Evolutionary conservation across 441 rosid genomes (phyloP).

Genomic region (Syzygium malaccense): DNA sequence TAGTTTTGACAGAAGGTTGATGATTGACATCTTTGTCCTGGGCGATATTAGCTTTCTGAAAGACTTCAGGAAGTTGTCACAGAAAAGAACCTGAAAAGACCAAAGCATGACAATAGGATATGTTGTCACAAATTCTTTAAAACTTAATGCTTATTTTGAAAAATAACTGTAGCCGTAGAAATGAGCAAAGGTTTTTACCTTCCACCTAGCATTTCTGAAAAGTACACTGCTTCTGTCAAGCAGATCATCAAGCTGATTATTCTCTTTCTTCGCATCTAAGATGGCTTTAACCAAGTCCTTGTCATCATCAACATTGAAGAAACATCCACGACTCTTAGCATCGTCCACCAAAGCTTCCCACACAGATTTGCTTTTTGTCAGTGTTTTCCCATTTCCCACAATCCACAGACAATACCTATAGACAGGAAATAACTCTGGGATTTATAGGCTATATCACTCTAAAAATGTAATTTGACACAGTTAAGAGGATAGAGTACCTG

Average conservation of each 20-base stretch:
- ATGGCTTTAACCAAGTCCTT: slow-evolving; percentile 27
- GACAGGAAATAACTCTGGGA: not conserved
- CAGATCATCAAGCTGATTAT: slow-evolving; percentile 26
- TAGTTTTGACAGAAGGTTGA: slow-evolving; percentile 23
- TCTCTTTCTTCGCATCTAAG: slow-evolving; percentile 23
- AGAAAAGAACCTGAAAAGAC: slow-evolving; percentile 24
- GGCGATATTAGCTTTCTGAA: slow-evolving; percentile 23
- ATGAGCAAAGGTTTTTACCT: slow-evolving; percentile 13
- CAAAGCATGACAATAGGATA: not conserved
- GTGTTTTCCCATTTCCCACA: slow-evolving; percentile 30
- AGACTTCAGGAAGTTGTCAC: slow-evolving; percentile 32
- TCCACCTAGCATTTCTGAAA: slow-evolving; percentile 35
- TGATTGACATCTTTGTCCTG: slow-evolving; percentile 11
- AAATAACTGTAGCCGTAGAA: not conserved
- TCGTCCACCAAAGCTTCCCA: slow-evolving; percentile 31
- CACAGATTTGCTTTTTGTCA: slow-evolving; percentile 15
- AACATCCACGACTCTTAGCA: slow-evolving; percentile 37
- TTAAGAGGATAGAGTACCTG: slow-evolving; percentile 14
- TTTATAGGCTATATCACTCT: not conserved
- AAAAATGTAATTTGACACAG: not conserved
- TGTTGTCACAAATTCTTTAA: not conserved
- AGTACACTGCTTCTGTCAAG: slow-evolving; percentile 18
- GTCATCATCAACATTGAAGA: slow-evolving; percentile 36
- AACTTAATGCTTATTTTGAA: not conserved
- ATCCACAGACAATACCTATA: slow-evolving; percentile 41